Base-by-base conservation (phyloP, 768 basidiomycete genomes). In the Multifurca ochricompacta region DNA sequence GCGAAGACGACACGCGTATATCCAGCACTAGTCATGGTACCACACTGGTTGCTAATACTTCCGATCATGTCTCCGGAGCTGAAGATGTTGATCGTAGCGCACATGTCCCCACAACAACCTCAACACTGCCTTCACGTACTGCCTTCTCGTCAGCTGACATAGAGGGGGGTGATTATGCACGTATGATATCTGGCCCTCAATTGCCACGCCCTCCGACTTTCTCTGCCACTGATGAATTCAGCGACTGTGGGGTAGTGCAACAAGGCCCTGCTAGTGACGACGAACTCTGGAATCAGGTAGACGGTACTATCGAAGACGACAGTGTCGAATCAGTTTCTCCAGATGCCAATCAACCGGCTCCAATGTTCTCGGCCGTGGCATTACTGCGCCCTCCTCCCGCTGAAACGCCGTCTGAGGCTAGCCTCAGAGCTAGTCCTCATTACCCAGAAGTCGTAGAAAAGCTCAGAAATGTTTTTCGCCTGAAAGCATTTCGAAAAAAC, bases 401-500 rank as follows among this genome's bases (percentile, higher is more conserved):
- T 25, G 39, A 40, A 32, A 51, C 40, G 16, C 57, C 51, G 1
- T 44, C 43, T 6, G 53, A 52, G 8, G 18, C 39, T 25, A 57
- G 40, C 16, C 46, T 54, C 34, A 60, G 25, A 51, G 35, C 39
- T 16, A 59, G 63, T 21, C 61, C 62, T 6, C 73, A 73, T 59
- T 75, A 76, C 54, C 41, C 51, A 9, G 87, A 90, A 64, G 72
- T 87, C 46, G 69, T 71, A 57, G 68, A 68, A 21, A 76, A 77
- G 11, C 73, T 93, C 8, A 74, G 69, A 43, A 61, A 68, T 7
- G 73, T 78, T 0, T 98, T 97, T 68, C 71, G 71, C 5, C 73
- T 97, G 13, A 62, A 75, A 0, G 63, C 65, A 1, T 98, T 98
- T 68, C 80, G 95, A 31, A 69, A 68, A 13, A 88, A 97, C 68